Base-by-base conservation (phyloP, 2,329 filamentous ascomycete species). In the Didymosphaeria variabile region DNA sequence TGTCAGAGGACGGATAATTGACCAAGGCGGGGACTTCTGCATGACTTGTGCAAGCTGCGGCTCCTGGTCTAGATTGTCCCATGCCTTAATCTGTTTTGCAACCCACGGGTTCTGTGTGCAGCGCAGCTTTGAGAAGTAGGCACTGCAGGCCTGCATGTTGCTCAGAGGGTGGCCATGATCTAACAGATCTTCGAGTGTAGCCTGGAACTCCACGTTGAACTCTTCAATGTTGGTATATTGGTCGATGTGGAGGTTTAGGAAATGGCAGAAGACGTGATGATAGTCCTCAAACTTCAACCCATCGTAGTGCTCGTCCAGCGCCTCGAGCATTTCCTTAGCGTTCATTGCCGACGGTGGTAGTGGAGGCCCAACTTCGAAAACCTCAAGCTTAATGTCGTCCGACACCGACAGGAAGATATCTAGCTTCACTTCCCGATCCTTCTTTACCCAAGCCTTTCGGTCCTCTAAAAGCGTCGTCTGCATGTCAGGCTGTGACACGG, bases 31-130 rank as follows among this genome's bases (percentile, higher is more conserved):
- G 7, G 69, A 72, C 46, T 76, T 67, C 52, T 66, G 69, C 68
- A 78, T 70, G 2, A 78, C 54, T 10, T 76, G 61, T 23, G 61
- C 56, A 6, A 76, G 67, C 9, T 66, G 64, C 6, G 71, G 69
- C 19, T 67, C 61, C 4, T 59, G 52, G 0, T 61, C n/a, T 21
- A 69, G 63, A n/a, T 64, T 42, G 44, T 75, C 66, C 75, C 73
- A 78, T 26, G 72, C 67, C 54, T 72, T 67, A 15, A 78, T 60
- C 58, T 73, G 74, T 58, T 71, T 71, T 21, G 64, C 66, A 17
- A 78, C 75, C 76, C 76, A 77, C 4, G 75, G 72, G 34, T 77
- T 78, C 56, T 77, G 73, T 17, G 70, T 77, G 60, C 76, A 78
- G 23, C 74, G 68, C 2, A 78, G 62, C 52, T 78, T 78, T 2